These are phyloP conservation scores for Annulohypoxylon stygium DNA, from an alignment of 495 filamentous ascomycete species.

Conservation along the genomic window DNA sequence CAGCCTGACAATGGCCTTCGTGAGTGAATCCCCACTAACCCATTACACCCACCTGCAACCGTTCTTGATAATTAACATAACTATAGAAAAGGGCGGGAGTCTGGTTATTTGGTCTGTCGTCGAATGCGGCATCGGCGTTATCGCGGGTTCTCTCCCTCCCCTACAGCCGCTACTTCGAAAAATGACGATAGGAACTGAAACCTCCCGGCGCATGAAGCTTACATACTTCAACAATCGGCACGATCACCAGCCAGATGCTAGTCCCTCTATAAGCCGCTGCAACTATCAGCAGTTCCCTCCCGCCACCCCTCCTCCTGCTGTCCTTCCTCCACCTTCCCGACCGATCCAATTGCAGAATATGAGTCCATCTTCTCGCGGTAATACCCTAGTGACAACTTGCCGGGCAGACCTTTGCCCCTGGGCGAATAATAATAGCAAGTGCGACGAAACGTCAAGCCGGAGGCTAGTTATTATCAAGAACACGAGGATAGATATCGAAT, in stretches of 20 bases:
- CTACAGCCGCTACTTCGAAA: slow-evolving; percentile 31
- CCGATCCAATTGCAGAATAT: neutral
- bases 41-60: neutral
- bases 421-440: neutral
- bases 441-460: slow-evolving; percentile 14
- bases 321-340: neutral
- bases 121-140: slow-evolving; percentile 45
- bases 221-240: neutral
- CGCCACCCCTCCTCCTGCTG: neutral
- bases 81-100: slow-evolving; percentile 11
- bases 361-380: neutral
- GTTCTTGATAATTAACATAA: slow-evolving; percentile 1
- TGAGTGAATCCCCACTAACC: slow-evolving; percentile 12
- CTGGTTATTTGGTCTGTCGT: slow-evolving; percentile 40
- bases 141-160: slow-evolving; percentile 42
- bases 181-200: slow-evolving; percentile 10
- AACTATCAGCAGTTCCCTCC: neutral
- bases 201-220: neutral
- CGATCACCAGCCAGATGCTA: neutral
- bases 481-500: slow-evolving; percentile 37
- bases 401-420: neutral
- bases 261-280: neutral
- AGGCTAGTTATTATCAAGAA: slow-evolving; percentile 38
- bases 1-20: slow-evolving; percentile 8
- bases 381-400: slow-evolving; percentile 24